These are phyloP conservation scores for Gypsophila paniculata DNA, from an alignment of 179 eudicot genomes.

Conservation along the genomic window DNA sequence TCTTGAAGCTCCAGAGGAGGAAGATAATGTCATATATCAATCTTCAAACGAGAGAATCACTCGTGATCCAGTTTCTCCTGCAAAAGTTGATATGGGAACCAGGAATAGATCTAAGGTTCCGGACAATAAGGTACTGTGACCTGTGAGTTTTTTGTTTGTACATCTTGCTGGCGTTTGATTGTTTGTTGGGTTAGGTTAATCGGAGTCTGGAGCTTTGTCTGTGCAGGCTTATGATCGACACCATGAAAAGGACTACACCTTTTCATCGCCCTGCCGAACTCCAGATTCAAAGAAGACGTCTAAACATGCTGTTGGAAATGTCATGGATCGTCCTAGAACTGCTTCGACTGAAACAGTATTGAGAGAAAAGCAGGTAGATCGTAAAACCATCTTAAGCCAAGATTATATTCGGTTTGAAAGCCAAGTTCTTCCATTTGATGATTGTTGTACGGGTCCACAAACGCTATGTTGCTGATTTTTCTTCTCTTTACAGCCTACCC, in stretches of 20 bases:
- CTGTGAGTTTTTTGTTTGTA: not conserved
- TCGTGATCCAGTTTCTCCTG: slow-evolving; percentile 19
- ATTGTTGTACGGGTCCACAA: not conserved
- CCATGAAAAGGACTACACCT: not conserved
- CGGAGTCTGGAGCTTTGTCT: not conserved
- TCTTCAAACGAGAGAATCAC: slow-evolving; percentile 15
- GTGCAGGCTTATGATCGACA: slow-evolving; percentile 14
- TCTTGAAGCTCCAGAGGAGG: slow-evolving; percentile 28
- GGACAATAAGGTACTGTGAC: slow-evolving; percentile 9
- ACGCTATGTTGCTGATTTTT: not conserved
- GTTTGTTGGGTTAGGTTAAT: not conserved
- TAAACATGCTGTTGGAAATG: not conserved
- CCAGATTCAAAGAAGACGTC: slow-evolving; percentile 4
- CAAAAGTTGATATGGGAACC: slow-evolving; percentile 1
- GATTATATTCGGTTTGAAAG: not conserved
- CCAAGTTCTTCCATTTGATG: not conserved
- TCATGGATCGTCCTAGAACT: slow-evolving; percentile 6
- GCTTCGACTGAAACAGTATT: not conserved
- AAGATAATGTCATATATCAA: slow-evolving; percentile 11
- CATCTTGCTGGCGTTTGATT: not conserved
- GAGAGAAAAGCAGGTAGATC: slow-evolving; percentile 9
- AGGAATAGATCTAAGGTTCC: not conserved
- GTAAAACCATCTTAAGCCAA: not conserved
- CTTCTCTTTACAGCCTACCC: slow-evolving; percentile 18
- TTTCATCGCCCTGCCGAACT: slow-evolving; percentile 8